Conservation (phyloP, 2,329 filamentous ascomycete species). For the Cordyceps sp. region DNA sequence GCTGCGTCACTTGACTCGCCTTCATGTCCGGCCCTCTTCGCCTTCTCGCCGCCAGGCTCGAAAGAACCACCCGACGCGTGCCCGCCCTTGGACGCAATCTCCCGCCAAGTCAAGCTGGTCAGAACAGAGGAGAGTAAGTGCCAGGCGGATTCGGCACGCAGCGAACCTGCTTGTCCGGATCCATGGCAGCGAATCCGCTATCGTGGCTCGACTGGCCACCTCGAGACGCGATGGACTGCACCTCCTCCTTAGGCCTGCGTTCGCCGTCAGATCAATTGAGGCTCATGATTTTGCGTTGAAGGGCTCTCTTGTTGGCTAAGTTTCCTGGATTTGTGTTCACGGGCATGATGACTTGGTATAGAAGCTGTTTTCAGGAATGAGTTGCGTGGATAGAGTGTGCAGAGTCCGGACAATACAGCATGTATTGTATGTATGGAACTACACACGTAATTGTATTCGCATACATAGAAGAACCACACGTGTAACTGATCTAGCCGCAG, state of each 20-base stretch:
- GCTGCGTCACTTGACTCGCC: no score
- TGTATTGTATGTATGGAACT: no score
- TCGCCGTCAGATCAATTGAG: neutral
- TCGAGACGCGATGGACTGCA: slow-evolving; percentile 23
- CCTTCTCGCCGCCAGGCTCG: slow-evolving; percentile 32
- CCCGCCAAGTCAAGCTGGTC: slow-evolving; percentile 17
- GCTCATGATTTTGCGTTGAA: neutral
- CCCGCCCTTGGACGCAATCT: slow-evolving; percentile 38
- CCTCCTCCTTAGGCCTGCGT: slow-evolving; percentile 18
- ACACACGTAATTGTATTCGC: no score
- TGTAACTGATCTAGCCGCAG: no score
- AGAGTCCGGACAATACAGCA: no score
- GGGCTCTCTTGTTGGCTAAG: neutral
- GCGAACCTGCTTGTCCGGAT: slow-evolving; percentile 20
- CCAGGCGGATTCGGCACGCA: neutral
- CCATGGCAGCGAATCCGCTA: slow-evolving; percentile 23
- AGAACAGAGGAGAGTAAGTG: neutral
- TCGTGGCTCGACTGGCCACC: slow-evolving; percentile 21
- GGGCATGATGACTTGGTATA: neutral
- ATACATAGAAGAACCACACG: no score
- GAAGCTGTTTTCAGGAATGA: neutral
- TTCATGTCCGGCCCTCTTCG: slow-evolving; percentile 35
- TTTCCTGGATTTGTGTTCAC: neutral
- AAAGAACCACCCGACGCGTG: slow-evolving; percentile 36
- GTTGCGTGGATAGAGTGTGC: no score